Evolutionary conservation across 2,329 filamentous ascomycete species (phyloP).

Genomic region (Epichloe coenophiala): DNA sequence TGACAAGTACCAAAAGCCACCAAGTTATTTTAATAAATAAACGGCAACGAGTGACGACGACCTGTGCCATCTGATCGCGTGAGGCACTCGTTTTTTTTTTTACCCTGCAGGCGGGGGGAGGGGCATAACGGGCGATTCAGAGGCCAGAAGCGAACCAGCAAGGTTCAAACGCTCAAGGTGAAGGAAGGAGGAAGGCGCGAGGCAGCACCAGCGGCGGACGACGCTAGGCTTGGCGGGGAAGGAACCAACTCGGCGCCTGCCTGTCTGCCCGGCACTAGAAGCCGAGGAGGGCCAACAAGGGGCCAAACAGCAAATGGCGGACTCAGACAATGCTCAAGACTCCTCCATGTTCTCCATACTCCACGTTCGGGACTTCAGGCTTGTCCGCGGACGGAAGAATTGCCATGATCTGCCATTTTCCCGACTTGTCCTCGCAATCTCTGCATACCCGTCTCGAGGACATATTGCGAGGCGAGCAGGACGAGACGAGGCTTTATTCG

Average conservation of each 20-base stretch:
- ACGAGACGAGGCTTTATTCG: too few relatives aligned
- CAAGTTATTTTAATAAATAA: too few relatives aligned
- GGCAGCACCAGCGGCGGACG: too few relatives aligned
- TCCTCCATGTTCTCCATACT: too few relatives aligned
- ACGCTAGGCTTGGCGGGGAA: not conserved
- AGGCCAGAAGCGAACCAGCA: not conserved
- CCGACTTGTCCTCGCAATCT: too few relatives aligned
- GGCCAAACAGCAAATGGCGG: too few relatives aligned
- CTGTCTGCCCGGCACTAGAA: not conserved
- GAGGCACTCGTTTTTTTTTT: constrained; percentile 4
- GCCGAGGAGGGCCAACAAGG: too few relatives aligned
- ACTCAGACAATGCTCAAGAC: too few relatives aligned
- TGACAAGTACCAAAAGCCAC: not conserved
- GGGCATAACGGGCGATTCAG: not conserved
- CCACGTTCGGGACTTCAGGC: not conserved
- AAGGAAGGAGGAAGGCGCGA: not conserved
- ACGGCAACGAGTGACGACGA: not conserved
- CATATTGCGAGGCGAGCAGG: too few relatives aligned
- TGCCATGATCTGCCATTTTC: too few relatives aligned
- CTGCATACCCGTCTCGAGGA: too few relatives aligned
- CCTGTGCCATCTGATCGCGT: constrained; percentile 4
- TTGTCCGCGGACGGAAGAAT: too few relatives aligned
- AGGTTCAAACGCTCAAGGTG: not conserved
- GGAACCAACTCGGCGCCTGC: not conserved
- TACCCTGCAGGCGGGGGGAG: not conserved